phyloP scores from a whole-genome alignment of 805 yeast genomes.

The Saccharomycopsis sp. region DNA sequence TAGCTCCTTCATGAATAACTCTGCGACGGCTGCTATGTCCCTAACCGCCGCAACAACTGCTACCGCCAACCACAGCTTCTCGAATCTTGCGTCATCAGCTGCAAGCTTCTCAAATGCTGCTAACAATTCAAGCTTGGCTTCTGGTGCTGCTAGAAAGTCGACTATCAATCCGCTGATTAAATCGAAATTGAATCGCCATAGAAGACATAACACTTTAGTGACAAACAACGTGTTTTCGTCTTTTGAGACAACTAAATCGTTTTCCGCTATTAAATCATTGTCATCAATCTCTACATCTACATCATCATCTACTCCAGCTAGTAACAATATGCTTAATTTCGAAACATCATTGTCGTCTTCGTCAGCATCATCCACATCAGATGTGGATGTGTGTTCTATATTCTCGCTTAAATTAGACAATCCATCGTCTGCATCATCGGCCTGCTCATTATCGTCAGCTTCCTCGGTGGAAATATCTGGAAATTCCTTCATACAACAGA shows the following conservation, averaged over 20 bases:
- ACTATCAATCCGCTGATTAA: background rate
- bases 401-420: constrained; percentile 1
- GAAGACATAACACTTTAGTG: constrained; percentile 15
- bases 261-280: constrained; percentile 1
- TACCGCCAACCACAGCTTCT: background rate
- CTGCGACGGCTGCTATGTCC: background rate
- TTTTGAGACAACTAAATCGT: constrained; percentile 5
- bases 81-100: background rate
- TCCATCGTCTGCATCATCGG: background rate
- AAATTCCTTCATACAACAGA: background rate
- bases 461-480: background rate
- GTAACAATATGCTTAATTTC: background rate
- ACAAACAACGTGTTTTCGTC: constrained; percentile 11
- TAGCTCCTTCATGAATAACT: background rate
- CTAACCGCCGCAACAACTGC: background rate
- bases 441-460: constrained; percentile 1
- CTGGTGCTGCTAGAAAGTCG: background rate
- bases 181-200: background rate
- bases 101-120: background rate
- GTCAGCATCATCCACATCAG: background rate
- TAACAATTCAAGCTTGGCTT: background rate
- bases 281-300: constrained; percentile 1
- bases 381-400: background rate
- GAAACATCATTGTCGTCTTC: background rate
- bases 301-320: background rate